Base-by-base conservation (phyloP, 2,329 filamentous ascomycete genomes). In the Helminthosporium solani region DNA sequence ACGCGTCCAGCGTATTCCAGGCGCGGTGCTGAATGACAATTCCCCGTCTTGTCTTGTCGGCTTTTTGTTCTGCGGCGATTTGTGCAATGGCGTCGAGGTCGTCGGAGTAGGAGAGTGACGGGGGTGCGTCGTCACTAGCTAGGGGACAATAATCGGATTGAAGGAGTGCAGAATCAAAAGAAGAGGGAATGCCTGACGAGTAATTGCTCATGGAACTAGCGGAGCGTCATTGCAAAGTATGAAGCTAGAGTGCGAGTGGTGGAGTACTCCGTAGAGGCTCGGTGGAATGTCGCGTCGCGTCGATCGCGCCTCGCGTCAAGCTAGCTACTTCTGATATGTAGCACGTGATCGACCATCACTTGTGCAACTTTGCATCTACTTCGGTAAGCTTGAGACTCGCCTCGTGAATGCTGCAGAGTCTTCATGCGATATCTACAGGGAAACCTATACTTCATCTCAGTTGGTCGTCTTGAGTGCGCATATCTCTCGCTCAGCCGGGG, bases 1-100 rank as follows among this genome's bases (percentile, higher is more conserved):
- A 80, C 14, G 70, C 66, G 31, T 79, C 76, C 30, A 54, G 54
- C 8, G 72, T 52, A 35, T 70, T 71, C 73, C 76, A 80, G 46
- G 70, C 71, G 44, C 78, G 67, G 55, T 81, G 74, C 44, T 78
- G 76, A 41, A 81, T 78, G 5, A 79, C 76, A 14, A 76, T 63
- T 23, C 75, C 70, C 38, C 70, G 59, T 33, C 62, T 69, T 15
- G 63, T 75, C 57, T 77, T 76, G 44, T 60, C 64, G 21, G 63
- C 62, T 21, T 57, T 70, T 14, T 66, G 66, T 53, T 79, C 76
- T 46, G 64, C 58, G 25, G 68, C 61, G 28, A 73, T 65, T 45
- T 68, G 57, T 33, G 73, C 64, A 18, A 77, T 57, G 33, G 74
- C 72, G 52, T 78, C 71, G 35, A 78, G 50, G 33, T 78, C 76